Percentiles rank a stretch among this genome's conserved stretches.
These are phyloP conservation scores for Podospora fimiseda DNA, from an alignment of 495 filamentous ascomycete genomes.

Conservation along the genomic window DNA sequence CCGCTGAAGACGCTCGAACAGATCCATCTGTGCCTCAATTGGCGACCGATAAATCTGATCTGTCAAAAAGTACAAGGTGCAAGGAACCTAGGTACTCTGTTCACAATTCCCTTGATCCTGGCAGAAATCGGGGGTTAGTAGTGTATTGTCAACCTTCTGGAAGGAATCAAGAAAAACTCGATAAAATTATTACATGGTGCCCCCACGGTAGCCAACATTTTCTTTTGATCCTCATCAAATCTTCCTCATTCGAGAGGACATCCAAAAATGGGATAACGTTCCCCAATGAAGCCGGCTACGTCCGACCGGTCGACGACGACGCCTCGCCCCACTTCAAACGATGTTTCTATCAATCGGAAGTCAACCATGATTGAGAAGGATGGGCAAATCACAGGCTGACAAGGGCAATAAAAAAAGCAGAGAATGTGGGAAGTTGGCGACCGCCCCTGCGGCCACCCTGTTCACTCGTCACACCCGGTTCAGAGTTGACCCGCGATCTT, in stretches of 20 bases:
- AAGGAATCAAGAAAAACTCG: background rate
- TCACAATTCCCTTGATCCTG: background rate
- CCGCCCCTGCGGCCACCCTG: constrained; percentile 5
- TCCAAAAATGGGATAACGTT: background rate
- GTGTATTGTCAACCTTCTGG: too few relatives aligned
- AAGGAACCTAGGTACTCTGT: too few relatives aligned
- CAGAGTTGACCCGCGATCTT: constrained; percentile 11
- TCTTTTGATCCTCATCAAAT: background rate
- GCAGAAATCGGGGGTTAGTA: too few relatives aligned
- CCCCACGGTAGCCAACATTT: background rate
- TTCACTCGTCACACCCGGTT: constrained; percentile 18
- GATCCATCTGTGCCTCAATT: too few relatives aligned
- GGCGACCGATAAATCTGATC: too few relatives aligned
- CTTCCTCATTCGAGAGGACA: too few relatives aligned
- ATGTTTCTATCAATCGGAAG: constrained; percentile 13
- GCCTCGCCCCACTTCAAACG: background rate
- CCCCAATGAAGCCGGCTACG: background rate
- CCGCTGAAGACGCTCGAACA: too few relatives aligned
- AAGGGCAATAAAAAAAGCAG: background rate
- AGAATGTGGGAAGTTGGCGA: constrained; percentile 9
- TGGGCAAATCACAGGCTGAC: background rate
- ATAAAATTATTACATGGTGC: background rate
- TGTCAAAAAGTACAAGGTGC: too few relatives aligned
- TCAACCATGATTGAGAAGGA: background rate
- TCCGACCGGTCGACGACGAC: background rate